Evolutionary conservation across 2,329 filamentous ascomycete species (phyloP).

Genomic region (Xylaria sp.): DNA sequence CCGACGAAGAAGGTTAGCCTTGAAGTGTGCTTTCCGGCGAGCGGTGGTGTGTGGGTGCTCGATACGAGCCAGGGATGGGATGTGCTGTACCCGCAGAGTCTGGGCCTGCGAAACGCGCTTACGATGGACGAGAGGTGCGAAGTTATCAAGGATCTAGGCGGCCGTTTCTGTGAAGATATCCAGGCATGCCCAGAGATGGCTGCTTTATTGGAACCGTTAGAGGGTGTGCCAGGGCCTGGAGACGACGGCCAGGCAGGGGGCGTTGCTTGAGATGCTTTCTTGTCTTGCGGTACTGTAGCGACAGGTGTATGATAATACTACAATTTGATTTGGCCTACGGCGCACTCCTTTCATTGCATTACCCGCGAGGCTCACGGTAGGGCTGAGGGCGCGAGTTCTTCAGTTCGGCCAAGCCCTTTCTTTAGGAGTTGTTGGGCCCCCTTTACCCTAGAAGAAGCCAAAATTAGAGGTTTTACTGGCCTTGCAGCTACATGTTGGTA

Average conservation of each 20-base stretch:
- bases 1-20: neutral
- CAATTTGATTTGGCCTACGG: no score
- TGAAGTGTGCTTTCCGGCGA: neutral
- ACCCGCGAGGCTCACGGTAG: no score
- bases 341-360: no score
- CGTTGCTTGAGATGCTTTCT: neutral
- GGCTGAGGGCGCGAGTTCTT: no score
- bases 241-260: neutral
- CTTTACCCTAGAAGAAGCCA: no score
- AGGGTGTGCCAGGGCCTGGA: neutral
- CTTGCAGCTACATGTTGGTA: no score
- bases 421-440: no score
- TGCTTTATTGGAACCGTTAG: neutral
- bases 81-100: neutral
- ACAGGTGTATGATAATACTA: no score
- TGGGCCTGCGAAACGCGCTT: neutral
- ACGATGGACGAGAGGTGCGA: constrained; percentile 1
- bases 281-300: neutral
- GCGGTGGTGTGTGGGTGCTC: neutral
- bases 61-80: neutral
- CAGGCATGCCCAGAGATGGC: neutral
- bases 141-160: neutral
- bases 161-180: neutral
- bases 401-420: no score
- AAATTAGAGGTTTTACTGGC: no score